Conservation (phyloP, 768 basidiomycete species). For the Lactifluus echinatus region DNA sequence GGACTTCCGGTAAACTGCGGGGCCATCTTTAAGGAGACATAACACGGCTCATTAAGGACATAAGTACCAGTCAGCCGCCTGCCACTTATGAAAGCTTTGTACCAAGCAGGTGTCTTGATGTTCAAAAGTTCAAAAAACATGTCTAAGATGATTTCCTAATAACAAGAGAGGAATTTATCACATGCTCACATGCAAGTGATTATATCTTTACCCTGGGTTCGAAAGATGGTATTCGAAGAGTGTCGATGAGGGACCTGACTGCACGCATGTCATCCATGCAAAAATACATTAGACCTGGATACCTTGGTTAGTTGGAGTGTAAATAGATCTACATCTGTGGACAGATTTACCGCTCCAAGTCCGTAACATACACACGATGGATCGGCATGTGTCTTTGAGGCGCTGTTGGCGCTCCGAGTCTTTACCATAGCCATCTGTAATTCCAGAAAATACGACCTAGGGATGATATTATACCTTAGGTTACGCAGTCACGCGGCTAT, state of each 20-base stretch:
- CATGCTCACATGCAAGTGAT: not conserved
- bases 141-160: constrained; percentile 83
- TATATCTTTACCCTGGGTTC: constrained; percentile 60
- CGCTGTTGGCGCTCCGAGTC: constrained; percentile 68
- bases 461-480: not conserved
- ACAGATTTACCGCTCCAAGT: constrained; percentile 81
- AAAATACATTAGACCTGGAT: constrained; percentile 78
- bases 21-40: not conserved
- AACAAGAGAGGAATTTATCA: not conserved
- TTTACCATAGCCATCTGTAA: constrained; percentile 91
- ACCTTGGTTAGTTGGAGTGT: not conserved
- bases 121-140: constrained; percentile 91
- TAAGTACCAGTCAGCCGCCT: constrained; percentile 71
- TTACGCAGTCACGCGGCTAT: not conserved
- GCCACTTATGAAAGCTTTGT: constrained; percentile 85
- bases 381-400: constrained; percentile 67
- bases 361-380: constrained; percentile 75
- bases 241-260: constrained; percentile 76
- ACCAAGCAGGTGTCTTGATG: constrained; percentile 90
- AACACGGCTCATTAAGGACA: not conserved
- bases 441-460: constrained; percentile 77
- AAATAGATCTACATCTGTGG: not conserved
- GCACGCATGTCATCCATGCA: constrained; percentile 86
- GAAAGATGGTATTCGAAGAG: constrained; percentile 79
- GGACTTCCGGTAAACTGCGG: constrained; percentile 43